Conservation (phyloP, 2,329 filamentous ascomycete genomes). For the Cadophora sp. region DNA sequence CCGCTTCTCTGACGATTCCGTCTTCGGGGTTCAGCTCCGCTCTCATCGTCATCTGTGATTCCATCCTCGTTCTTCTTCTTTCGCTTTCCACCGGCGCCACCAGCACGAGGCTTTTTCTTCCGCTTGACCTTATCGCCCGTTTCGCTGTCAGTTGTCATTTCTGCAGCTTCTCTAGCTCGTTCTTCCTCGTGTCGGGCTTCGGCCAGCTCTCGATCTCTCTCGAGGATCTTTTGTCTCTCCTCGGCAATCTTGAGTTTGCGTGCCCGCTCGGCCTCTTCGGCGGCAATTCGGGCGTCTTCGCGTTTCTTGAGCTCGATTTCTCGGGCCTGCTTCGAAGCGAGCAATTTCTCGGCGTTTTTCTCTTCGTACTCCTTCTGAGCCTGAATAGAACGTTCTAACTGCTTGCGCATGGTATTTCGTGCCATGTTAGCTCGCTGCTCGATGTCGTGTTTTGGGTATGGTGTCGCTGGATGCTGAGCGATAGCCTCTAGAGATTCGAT, state of each 20-base stretch:
- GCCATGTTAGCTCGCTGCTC: constrained; percentile 98
- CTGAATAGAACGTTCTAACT: constrained; percentile 84
- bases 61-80: constrained; percentile 48
- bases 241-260: constrained; percentile 82
- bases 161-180: constrained; percentile 70
- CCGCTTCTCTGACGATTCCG: constrained; percentile 37
- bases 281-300: constrained; percentile 76
- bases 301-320: constrained; percentile 80
- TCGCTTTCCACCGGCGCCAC: constrained; percentile 50
- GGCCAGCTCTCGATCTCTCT: constrained; percentile 75
- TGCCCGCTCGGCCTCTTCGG: constrained; percentile 73
- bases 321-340: constrained; percentile 78
- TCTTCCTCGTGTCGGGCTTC: constrained; percentile 76
- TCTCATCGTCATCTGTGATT: constrained; percentile 43
- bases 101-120: constrained; percentile 65
- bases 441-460: constrained; percentile 88
- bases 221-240: constrained; percentile 81
- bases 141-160: constrained; percentile 82
- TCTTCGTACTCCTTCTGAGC: constrained; percentile 91
- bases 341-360: constrained; percentile 87
- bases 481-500: constrained; percentile 75
- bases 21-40: constrained; percentile 37
- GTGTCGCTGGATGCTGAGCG: constrained; percentile 69
- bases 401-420: constrained; percentile 90
- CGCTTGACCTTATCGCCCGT: constrained; percentile 82